Evolutionary conservation across 139 green algal genomes (phyloP).

Genomic region (Trebouxia sp.): DNA sequence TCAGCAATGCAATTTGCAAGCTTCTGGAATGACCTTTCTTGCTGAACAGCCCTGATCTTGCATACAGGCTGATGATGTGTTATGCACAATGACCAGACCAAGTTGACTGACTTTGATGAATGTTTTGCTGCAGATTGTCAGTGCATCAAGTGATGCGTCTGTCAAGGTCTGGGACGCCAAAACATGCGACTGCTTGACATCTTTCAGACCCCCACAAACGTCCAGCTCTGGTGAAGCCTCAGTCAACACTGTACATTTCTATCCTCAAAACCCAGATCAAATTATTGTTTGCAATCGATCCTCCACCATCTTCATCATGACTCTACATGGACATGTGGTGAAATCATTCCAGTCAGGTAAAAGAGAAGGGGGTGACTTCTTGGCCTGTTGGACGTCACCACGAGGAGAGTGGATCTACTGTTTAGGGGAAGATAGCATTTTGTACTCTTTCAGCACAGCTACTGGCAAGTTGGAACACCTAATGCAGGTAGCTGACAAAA

Average conservation of each 20-base stretch:
- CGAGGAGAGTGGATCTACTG: constrained; percentile 90
- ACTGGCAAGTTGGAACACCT: constrained; percentile 86
- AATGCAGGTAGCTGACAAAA: constrained; percentile 85
- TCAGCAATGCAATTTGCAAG: too few relatives aligned
- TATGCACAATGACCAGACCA: neutral
- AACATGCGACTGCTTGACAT: constrained; percentile 80
- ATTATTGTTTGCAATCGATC: constrained; percentile 84
- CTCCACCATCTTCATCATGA: constrained; percentile 85
- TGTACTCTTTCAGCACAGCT: constrained; percentile 78
- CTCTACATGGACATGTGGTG: constrained; percentile 65
- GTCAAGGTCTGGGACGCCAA: constrained; percentile 94
- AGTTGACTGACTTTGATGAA: neutral
- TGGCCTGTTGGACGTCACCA: constrained; percentile 71
- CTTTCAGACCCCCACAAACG: constrained; percentile 49
- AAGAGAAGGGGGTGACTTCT: constrained; percentile 79
- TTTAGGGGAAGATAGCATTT: constrained; percentile 80
- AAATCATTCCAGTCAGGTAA: constrained; percentile 78
- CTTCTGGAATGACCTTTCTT: too few relatives aligned
- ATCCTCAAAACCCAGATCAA: constrained; percentile 86
- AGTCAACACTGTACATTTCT: constrained; percentile 71
- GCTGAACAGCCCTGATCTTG: too few relatives aligned
- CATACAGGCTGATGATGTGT: neutral
- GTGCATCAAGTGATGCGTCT: constrained; percentile 77
- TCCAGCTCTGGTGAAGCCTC: constrained; percentile 54
- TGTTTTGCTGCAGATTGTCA: constrained; percentile 64